Evolutionary conservation across 2,329 filamentous ascomycete species (phyloP).

Genomic region (Aspergillus ochraceus): DNA sequence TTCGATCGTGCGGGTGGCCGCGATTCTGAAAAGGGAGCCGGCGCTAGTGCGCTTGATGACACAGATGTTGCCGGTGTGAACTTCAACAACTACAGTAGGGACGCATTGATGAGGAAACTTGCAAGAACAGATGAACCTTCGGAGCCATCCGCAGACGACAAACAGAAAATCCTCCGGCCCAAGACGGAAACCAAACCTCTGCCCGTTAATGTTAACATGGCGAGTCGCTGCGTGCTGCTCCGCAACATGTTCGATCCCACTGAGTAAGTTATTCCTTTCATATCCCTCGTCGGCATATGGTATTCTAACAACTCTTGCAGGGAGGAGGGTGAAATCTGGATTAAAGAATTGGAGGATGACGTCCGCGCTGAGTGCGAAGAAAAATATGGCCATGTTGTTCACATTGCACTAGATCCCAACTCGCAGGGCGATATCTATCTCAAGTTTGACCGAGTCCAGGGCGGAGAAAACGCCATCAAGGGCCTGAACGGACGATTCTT

Average conservation of each 20-base stretch:
- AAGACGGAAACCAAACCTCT: slow-evolving; percentile 77
- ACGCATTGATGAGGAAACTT: slow-evolving; percentile 98
- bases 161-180: slow-evolving; percentile 72
- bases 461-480: slow-evolving; percentile 96
- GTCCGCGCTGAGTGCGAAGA: slow-evolving; percentile 88
- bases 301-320: slow-evolving; percentile 51
- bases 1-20: slow-evolving; percentile 90
- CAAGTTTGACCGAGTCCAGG: slow-evolving; percentile 94
- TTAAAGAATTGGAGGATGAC: slow-evolving; percentile 91
- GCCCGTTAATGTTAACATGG: slow-evolving; percentile 85
- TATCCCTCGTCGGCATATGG: neutral
- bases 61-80: slow-evolving; percentile 97
- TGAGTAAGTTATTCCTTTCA: slow-evolving; percentile 64
- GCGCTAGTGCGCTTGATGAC: slow-evolving; percentile 93
- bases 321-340: slow-evolving; percentile 83
- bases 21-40: slow-evolving; percentile 83
- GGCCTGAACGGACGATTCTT: slow-evolving; percentile 97
- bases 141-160: slow-evolving; percentile 59
- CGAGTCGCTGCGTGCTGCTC: slow-evolving; percentile 88
- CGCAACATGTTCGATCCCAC: slow-evolving; percentile 93
- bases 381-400: slow-evolving; percentile 96
- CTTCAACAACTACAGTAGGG: slow-evolving; percentile 98
- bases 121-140: slow-evolving; percentile 86
- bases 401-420: slow-evolving; percentile 92
- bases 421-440: slow-evolving; percentile 96